A percentile compares a stretch with the other conserved stretches of the same genome.
Evolutionary conservation across 2,329 filamentous ascomycete genomes (phyloP).

Genomic region (Rhinocladiella mackenziei): DNA sequence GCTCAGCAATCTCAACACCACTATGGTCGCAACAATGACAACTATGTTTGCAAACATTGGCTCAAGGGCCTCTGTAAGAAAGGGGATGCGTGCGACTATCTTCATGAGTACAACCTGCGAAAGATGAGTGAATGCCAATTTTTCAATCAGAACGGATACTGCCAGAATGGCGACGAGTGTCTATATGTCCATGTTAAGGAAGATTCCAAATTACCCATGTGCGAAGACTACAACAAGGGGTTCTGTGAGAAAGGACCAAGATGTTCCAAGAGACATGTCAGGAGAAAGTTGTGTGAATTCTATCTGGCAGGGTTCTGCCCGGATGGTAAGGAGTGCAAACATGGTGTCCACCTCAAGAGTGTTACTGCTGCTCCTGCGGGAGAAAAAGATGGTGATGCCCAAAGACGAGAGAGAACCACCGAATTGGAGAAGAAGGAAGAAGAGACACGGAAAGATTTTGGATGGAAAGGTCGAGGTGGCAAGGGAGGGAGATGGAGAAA

Average conservation of each 20-base stretch:
- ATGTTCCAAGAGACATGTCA: constrained; percentile 85
- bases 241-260: constrained; percentile 87
- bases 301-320: constrained; percentile 96
- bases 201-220: constrained; percentile 71
- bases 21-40: constrained; percentile 34
- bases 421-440: constrained; percentile 28
- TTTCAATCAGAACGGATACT: constrained; percentile 88
- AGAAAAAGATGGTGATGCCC: constrained; percentile 20
- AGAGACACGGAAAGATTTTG: constrained; percentile 26
- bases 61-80: constrained; percentile 96
- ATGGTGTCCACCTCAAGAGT: constrained; percentile 62
- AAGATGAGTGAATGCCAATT: constrained; percentile 99
- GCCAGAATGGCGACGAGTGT: constrained; percentile 95
- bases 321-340: constrained; percentile 69
- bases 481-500: constrained; percentile 27
- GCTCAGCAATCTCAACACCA: constrained; percentile 39
- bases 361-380: constrained; percentile 4
- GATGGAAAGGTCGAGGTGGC: constrained; percentile 23
- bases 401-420: constrained; percentile 18
- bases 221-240: constrained; percentile 87
- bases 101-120: constrained; percentile 97
- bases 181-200: constrained; percentile 87
- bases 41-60: constrained; percentile 97
- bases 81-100: constrained; percentile 91
- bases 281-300: constrained; percentile 73